Conservation (phyloP, 495 filamentous ascomycete species). For the Aeminium ludgeri region DNA sequence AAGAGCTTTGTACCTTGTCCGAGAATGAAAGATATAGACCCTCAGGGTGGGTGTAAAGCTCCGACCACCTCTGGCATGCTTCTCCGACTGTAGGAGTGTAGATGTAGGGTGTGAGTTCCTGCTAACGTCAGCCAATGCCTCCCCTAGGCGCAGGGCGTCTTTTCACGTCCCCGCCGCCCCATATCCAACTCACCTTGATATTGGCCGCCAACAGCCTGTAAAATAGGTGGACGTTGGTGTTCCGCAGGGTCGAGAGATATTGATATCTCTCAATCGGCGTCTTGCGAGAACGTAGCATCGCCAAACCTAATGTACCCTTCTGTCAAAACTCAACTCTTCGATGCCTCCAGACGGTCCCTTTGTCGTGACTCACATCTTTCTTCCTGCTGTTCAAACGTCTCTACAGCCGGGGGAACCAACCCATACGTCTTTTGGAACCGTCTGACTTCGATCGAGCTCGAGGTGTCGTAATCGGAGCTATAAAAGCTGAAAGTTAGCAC, state of each 20-base stretch:
- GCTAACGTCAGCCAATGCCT: constrained; percentile 2
- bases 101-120: constrained; percentile 82
- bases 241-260: constrained; percentile 76
- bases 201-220: constrained; percentile 85
- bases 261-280: constrained; percentile 86
- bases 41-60: constrained; percentile 89
- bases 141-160: not conserved
- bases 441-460: constrained; percentile 45
- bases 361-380: constrained; percentile 38
- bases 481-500: constrained; percentile 2
- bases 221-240: constrained; percentile 82
- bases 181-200: constrained; percentile 41
- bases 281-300: constrained; percentile 57
- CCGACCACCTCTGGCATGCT: constrained; percentile 87
- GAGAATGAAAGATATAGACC: constrained; percentile 84
- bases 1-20: constrained; percentile 34
- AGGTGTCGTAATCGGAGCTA: constrained; percentile 39
- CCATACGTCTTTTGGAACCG: constrained; percentile 56
- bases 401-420: constrained; percentile 51
- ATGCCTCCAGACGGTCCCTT: not conserved
- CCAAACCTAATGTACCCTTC: constrained; percentile 33
- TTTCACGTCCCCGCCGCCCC: not conserved
- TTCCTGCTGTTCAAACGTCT: constrained; percentile 52
- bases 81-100: constrained; percentile 97
- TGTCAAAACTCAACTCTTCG: not conserved